Evolutionary conservation across 2,329 filamentous ascomycete species (phyloP).

Genomic region (Teratosphaeriaceae sp.): DNA sequence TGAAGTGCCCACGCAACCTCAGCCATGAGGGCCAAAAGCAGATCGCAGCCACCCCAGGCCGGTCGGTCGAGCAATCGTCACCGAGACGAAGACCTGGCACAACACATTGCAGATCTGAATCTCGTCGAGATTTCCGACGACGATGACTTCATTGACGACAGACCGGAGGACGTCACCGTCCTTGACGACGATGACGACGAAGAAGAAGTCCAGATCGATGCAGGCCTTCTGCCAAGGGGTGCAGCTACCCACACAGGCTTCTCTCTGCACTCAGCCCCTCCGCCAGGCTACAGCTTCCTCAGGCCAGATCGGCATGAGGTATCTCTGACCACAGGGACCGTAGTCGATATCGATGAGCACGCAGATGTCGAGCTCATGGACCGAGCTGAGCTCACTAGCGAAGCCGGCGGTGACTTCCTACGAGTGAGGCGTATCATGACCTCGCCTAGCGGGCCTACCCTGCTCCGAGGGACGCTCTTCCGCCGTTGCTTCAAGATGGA

Average conservation of each 20-base stretch:
- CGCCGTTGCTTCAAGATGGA: slow-evolving; percentile 24
- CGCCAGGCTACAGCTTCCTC: neutral
- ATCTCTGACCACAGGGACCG: neutral
- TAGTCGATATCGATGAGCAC: neutral
- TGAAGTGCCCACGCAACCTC: too few relatives aligned
- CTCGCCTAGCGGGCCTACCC: neutral
- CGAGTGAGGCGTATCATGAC: slow-evolving; percentile 32
- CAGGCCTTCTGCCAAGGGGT: neutral
- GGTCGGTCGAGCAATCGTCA: too few relatives aligned
- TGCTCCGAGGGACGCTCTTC: slow-evolving; percentile 19
- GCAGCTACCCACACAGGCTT: neutral
- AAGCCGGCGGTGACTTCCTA: slow-evolving; percentile 31
- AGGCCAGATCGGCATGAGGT: too few relatives aligned
- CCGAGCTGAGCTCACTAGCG: neutral
- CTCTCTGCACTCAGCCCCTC: neutral
- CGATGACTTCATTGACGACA: neutral
- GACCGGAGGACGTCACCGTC: neutral
- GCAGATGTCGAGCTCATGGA: slow-evolving; percentile 28
- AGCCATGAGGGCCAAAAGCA: too few relatives aligned
- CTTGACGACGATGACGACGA: neutral
- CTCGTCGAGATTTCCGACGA: neutral
- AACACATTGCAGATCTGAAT: neutral
- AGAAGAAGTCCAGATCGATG: neutral
- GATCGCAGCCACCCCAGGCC: too few relatives aligned
- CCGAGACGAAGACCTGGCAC: too few relatives aligned